A percentile compares a stretch with the other conserved stretches of the same genome.
Evolutionary conservation across 176 grass and related monocot genomes (phyloP).

Genomic region (sorghum (Sorghum bicolor)): Sorghum_bicolor_NCBIv3 NC_012877.2:2469501-2470000

Average conservation of each 20-base stretch:
- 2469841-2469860: no score
- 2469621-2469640: conserved; percentile 19
- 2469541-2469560: conserved; percentile 34
- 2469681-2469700: not conserved
- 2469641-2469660: not conserved
- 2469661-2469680: conserved; percentile 14
- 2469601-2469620: conserved; percentile 29
- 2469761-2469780: not conserved
- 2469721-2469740: not conserved
- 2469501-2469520: conserved; percentile 15
- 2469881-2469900: no score
- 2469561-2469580: conserved; percentile 5
- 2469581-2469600: not conserved
- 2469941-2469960: no score
- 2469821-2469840: no score
- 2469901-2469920: no score
- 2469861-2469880: no score
- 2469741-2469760: not conserved
- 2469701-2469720: not conserved
- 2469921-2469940: no score
- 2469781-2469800: not conserved
- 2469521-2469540: conserved; percentile 27
- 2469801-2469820: not conserved
- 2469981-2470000: no score
- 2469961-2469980: no score